Conservation (phyloP, 371 early-diverging fungal genomes). For the Mucor circinelloides region DNA sequence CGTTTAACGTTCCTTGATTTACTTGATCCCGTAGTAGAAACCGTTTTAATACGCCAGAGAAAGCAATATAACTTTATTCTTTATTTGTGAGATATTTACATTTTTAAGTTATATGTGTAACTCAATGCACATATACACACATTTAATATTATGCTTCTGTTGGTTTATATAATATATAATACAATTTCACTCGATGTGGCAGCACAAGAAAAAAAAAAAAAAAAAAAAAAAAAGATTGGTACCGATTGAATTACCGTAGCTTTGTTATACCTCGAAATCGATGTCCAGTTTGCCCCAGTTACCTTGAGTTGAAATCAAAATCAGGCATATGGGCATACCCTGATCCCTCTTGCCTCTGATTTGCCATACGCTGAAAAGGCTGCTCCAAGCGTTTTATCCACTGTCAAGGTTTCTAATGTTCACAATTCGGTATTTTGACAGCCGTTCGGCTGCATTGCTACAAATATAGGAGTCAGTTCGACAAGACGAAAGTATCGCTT, state of each 20-base stretch:
- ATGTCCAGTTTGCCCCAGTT: not conserved
- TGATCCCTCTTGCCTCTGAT: not conserved
- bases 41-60: not conserved
- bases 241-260: slow-evolving; percentile 6
- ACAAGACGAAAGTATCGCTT: not conserved
- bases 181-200: not conserved
- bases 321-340: not conserved
- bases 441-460: slow-evolving; percentile 10
- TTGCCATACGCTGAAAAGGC: not conserved
- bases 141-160: not conserved
- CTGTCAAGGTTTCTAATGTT: not conserved
- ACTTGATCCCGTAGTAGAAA: not conserved
- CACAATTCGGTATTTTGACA: slow-evolving; percentile 22
- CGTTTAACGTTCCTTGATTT: not conserved
- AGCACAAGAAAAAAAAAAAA: not conserved
- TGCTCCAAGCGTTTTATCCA: not conserved
- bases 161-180: not conserved
- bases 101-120: slow-evolving; percentile 10
- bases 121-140: slow-evolving; percentile 3
- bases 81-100: slow-evolving; percentile 13
- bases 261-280: not conserved
- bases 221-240: not conserved
- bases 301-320: not conserved
- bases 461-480: not conserved
- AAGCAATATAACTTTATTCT: not conserved